A percentile compares a stretch with the other conserved stretches of the same genome.
Conservation (phyloP, 2,329 filamentous ascomycete genomes). For the Stagonosporopsis rhizophila region DNA sequence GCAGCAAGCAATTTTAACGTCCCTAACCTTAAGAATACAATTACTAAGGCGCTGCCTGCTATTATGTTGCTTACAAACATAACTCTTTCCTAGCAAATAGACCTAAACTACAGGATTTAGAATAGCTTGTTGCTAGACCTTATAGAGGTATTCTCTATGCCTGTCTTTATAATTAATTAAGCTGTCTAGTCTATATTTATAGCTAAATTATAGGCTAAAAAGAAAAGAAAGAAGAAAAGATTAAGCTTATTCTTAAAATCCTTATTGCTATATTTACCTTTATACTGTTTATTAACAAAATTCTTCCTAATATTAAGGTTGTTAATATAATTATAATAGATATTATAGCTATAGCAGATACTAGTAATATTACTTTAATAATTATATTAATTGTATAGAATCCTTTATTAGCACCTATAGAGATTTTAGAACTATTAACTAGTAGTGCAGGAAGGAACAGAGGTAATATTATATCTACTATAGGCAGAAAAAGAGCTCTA, state of each 20-base stretch:
- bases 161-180: not conserved
- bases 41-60: not conserved
- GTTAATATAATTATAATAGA: not conserved
- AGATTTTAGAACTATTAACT: not conserved
- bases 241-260: not conserved
- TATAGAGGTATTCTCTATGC: not conserved
- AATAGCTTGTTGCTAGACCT: not conserved
- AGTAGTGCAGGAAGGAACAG: not conserved
- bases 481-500: not conserved
- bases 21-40: not conserved
- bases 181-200: not conserved
- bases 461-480: not conserved
- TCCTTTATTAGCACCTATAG: not conserved
- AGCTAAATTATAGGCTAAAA: not conserved
- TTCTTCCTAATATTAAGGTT: not conserved
- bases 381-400: not conserved
- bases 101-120: not conserved
- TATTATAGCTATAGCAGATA: not conserved
- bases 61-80: not conserved
- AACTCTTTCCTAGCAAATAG: not conserved
- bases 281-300: not conserved
- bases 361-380: not conserved
- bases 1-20: not conserved
- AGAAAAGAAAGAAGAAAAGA: not conserved
- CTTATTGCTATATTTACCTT: not conserved